Percentiles rank a stretch among this genome's conserved stretches.
These are phyloP conservation scores for Cryptococcus sp. DNA, from an alignment of 1,284 basidiomycete genomes.

Conservation along the genomic window DNA sequence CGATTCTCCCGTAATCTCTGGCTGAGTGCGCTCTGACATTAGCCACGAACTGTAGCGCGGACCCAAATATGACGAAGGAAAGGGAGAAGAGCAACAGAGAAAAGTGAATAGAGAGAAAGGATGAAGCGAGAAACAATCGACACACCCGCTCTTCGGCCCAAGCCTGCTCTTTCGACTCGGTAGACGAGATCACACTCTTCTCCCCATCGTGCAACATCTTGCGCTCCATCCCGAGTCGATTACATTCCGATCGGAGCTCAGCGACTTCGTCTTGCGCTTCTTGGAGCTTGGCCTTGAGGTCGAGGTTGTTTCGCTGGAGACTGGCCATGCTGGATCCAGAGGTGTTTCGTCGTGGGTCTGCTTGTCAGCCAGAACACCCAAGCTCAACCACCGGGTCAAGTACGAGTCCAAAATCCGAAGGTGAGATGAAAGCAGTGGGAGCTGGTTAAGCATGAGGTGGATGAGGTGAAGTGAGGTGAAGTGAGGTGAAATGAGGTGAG, in stretches of 20 bases:
- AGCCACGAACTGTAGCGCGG: too few species aligned
- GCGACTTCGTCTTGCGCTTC: constrained; percentile 20
- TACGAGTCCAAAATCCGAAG: too few species aligned
- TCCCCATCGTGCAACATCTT: constrained; percentile 8
- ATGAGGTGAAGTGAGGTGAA: too few species aligned
- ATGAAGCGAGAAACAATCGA: background rate
- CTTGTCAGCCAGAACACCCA: background rate
- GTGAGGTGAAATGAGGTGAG: too few species aligned
- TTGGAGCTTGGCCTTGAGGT: constrained; percentile 14
- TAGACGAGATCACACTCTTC: constrained; percentile 9
- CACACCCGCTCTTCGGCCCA: constrained; percentile 31
- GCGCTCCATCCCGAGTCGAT: constrained; percentile 11
- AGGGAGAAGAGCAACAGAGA: too few species aligned
- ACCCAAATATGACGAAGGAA: too few species aligned
- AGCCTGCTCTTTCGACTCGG: constrained; percentile 18
- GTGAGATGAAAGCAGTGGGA: too few species aligned
- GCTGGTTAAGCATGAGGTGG: too few species aligned
- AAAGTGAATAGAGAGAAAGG: background rate
- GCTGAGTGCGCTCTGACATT: background rate
- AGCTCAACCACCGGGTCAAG: too few species aligned
- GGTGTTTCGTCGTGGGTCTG: background rate
- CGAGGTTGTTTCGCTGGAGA: constrained; percentile 4
- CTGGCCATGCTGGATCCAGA: background rate
- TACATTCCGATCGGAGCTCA: constrained; percentile 24
- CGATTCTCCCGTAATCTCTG: constrained; percentile 10